Base-by-base conservation (phyloP, 2,329 filamentous ascomycete genomes). In the Cordyceps javanica region DNA sequence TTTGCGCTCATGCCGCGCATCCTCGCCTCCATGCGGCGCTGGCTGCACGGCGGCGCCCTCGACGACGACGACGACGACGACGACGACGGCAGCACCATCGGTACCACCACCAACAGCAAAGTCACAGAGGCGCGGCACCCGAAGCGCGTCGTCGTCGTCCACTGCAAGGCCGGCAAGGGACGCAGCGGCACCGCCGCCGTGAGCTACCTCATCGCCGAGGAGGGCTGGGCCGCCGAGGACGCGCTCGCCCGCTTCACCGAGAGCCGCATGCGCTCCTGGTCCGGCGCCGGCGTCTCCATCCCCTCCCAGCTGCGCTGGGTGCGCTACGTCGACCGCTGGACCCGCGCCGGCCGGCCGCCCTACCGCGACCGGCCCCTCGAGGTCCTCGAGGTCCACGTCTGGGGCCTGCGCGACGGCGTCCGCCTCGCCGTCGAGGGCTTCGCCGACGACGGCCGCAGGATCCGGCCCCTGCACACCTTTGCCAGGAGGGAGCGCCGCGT, bases 141-240 rank as follows among this genome's bases (percentile, higher is more conserved):
- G 30, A 11, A 42, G 49, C 79, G 91, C 34, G 90, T 97, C 0
- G 88, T 88, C 0, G 92, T 97, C 7, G 91, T 97, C 8, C 94
- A 99, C 72, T 97, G 94, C 77, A 97, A 97, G 70, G 94, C 94
- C 1, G 94, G 94, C 3, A 99, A 99, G 72, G 94, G 94, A 1
- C 81, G 94, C 52, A 96, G 90, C 62, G 94, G 94, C 4, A 96
- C 91, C 0, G 85, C 91, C 65, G 87, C 88, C 30, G 96, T 90
- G 72, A 90, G 88, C 64, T 97, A 96, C 69, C 77, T 99, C 59
- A 94, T 99, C 65, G 86, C 89, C 8, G 90, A 97, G 69, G 89
- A 94, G 67, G 82, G 80, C 0, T 84, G 81, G 82, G 75, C 71
- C 23, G 69, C 76, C 0, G 74, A 81, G 60, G 72, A 82, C 54